Base-by-base conservation (phyloP, 139 green algal species). In the Micromonas commoda region DNA sequence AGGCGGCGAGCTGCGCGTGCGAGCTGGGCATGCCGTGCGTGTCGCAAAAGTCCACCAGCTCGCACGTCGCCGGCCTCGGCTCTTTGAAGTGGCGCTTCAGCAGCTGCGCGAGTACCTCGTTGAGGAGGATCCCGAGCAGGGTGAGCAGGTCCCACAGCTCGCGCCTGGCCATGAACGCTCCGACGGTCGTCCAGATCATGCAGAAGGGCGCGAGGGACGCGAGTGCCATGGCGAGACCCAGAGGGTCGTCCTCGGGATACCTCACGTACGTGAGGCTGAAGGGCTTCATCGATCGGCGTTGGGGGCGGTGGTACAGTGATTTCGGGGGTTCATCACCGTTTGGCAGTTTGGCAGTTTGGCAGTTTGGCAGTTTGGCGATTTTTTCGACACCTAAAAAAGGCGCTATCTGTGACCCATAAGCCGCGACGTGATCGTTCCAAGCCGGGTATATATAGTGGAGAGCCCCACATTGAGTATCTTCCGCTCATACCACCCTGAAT, bases 1-100 rank as follows among this genome's bases (percentile, higher is more conserved):
- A 65, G 28, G 28, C n/a, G 24, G 54, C 54, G 24, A 65, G 28
- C 54, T 65, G 54, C 54, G 54, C 54, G 54, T 65, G 54, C 54
- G 54, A 65, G 28, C 54, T 65, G 2, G 54, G 54, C 54, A 65
- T 65, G 24, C 54, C 54, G 54, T 65, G 54, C 54, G 54, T 65
- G 54, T 65, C 54, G 54, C 54, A 65, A 3, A 65, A 65, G 28
- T 65, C 54, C 54, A 65, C 1, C 28, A 24, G n/a, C 54, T 65
- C 2, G 2, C 54, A 65, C 54, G 54, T 31, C 28, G n/a, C 28
- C 54, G 54, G 54, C 28, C 54, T 65, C 54, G n/a, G 24, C 54
- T 65, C 2, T 65, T 65, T 1, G 2, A 65, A 19, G 54, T 19
- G 2, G 2, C 28, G 2, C 2, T 65, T 65, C 2, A 65, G 28